Base-by-base conservation (phyloP, 2,329 filamentous ascomycete genomes). In the Trichoderma sp. region DNA sequence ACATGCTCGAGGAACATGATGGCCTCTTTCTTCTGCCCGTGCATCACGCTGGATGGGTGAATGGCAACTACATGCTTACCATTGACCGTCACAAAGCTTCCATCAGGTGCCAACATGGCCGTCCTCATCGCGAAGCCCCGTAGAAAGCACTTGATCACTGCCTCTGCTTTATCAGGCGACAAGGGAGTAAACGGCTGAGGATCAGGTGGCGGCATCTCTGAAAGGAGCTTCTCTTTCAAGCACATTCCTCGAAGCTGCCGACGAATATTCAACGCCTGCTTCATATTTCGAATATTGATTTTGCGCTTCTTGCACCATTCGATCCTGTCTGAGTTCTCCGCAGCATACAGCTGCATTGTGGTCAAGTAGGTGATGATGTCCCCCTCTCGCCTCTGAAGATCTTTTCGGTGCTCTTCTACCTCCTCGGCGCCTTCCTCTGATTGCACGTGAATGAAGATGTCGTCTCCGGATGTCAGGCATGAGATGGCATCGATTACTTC, bases 401-500 rank as follows among this genome's bases (percentile, higher is more conserved):
- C 87, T 70, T 84, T 86, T 53, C 88, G 85, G 21, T 79, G 77
- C 16, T 83, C 82, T 69, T 87, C 85, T 1, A 85, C 82, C 24
- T 86, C 82, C 64, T 89, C 87, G 27, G 81, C 80, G 2, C 81
- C 83, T 70, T 89, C 86, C 71, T 89, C 87, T 0, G 85, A 86
- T 59, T 87, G 85, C 0, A 89, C 78, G 57, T 88, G 86, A 13
- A 87, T 77, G 73, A 90, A 91, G 13, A 91, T 86, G 70, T 89
- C 88, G 61, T 89, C 87, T 53, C 89, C 88, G 0, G 87, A 83
- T 0, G 88, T 90, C 27, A 91, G 83, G 70, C 87, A 88, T 0
- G 88, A 83, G 43, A 91, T 92, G 68, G 97, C 91, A 75, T 98
- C 96, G 72, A 99, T 95, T 4, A 89, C 90, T 73, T 97, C 93